phyloP scores from a whole-genome alignment of 805 yeast species.

The Saccharomycopsis fibuligera region DNA sequence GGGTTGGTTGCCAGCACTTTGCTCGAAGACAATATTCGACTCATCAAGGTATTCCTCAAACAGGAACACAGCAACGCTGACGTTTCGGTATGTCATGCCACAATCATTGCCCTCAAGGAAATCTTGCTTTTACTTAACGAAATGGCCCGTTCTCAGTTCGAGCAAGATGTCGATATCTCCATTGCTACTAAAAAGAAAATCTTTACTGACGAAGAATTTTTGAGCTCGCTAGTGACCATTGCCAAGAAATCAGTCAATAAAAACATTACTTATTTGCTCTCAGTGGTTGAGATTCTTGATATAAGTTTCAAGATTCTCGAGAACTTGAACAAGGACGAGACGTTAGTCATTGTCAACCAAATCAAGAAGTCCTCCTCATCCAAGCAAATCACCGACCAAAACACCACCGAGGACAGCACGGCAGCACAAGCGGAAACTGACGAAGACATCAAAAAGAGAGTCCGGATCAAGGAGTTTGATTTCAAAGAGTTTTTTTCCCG shows the following conservation, averaged over 20 bases:
- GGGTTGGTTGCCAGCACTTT: conserved; percentile 50
- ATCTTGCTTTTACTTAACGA: conserved; percentile 41
- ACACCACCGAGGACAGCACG: conserved; percentile 27
- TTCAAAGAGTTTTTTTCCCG: conserved; percentile 36
- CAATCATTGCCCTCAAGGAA: conserved; percentile 60
- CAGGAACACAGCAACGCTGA: conserved; percentile 38
- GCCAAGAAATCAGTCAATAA: conserved; percentile 43
- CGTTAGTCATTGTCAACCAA: conserved; percentile 24
- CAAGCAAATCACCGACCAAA: too few relatives aligned
- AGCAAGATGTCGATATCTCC: conserved; percentile 46
- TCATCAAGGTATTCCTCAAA: conserved; percentile 12
- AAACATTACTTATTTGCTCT: conserved; percentile 11
- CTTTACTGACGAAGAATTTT: conserved; percentile 60
- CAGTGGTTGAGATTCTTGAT: conserved; percentile 18
- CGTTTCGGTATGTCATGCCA: conserved; percentile 62
- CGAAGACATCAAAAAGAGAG: conserved; percentile 17
- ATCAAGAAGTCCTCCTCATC: conserved; percentile 26
- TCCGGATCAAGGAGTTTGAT: conserved; percentile 43
- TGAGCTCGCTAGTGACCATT: conserved; percentile 63
- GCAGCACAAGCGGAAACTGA: conserved; percentile 26
- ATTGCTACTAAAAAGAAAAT: conserved; percentile 58
- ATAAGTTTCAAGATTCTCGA: conserved; percentile 33
- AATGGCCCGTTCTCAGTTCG: conserved; percentile 35
- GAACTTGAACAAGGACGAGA: conserved; percentile 39
- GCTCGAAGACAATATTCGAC: conserved; percentile 44